These are phyloP conservation scores for Gleditsia sinensis DNA, from an alignment of 306 rosid genomes.

Conservation along the genomic window DNA sequence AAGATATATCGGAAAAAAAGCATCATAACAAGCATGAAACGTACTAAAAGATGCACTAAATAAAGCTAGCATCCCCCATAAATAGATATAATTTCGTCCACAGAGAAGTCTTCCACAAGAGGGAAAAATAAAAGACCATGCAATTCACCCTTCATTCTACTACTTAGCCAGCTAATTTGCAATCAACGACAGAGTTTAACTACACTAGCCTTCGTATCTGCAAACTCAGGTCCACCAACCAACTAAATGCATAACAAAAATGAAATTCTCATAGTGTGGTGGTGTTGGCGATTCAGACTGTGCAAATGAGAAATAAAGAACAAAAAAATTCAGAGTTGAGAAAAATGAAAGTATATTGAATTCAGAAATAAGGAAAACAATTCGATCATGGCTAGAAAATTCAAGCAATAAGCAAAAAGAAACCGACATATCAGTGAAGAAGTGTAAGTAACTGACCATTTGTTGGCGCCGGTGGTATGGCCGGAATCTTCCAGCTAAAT, in stretches of 20 bases:
- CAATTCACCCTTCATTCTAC: too few species aligned
- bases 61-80: background rate
- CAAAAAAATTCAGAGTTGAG: background rate
- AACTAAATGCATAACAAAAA: background rate
- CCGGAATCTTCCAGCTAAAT: constrained; percentile 84
- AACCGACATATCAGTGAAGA: background rate
- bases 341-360: background rate
- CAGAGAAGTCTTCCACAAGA: background rate
- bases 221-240: background rate
- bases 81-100: background rate
- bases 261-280: background rate
- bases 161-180: too few species aligned
- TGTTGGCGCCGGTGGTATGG: constrained; percentile 32
- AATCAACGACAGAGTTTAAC: too few species aligned
- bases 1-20: background rate
- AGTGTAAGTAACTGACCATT: constrained; percentile 47
- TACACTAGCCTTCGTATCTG: background rate
- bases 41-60: background rate
- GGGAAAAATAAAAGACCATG: background rate
- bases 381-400: background rate
- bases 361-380: background rate
- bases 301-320: background rate
- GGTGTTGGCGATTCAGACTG: background rate
- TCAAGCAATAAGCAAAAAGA: background rate
- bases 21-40: background rate